Evolutionary conservation across 768 basidiomycete genomes (phyloP), one percentile per base, ranked within the genome.

Genomic region (Suillus bovinus): DNA sequence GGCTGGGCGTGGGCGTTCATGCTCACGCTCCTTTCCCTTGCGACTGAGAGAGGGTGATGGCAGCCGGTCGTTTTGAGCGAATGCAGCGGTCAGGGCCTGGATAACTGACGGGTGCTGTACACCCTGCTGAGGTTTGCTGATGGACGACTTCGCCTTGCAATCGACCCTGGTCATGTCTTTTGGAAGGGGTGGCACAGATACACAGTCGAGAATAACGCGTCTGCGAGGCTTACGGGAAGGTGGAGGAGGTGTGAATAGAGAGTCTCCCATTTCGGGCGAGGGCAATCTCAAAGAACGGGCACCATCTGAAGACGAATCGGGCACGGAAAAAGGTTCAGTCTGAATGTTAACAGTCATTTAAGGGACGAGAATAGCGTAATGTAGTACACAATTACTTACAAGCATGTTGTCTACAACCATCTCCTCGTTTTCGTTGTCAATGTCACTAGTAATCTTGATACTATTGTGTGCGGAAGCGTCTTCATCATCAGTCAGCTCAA

Each of bases 171-270:
- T 64, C 11, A 66, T 38, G 17, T 66, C 73, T 31, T 66, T 64
- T 6, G 70, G 67, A 33, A 74, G 56, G 1, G 65, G 16, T 33
- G 73, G 73, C 14, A 62, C 70, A 5, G 62, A 61, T 8, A 76
- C 6, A 57, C 69, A 52, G 50, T 68, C 63, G 3, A 75, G 34
- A 38, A 63, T 5, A 7, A 49, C 1, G 16, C 65, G 64, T 3
- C 58, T 22, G 1, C 63, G 72, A 56, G 38, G 63, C 53, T 50
- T 67, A 8, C 60, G 36, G 7, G 44, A 61, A 4, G 68, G 67
- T 14, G 73, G 71, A n/a, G n/a, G n/a, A 29, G 74, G 74, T 0
- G 73, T 74, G 54, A 74, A 74, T 46, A 76, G 71, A 14, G 70
- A 73, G 9, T 55, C 63, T 24, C 68, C 59, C 3, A 5, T 47